These are phyloP conservation scores for Blastocystis sp. DNA, from an alignment of 352 stramenopile species.

Conservation along the genomic window DNA sequence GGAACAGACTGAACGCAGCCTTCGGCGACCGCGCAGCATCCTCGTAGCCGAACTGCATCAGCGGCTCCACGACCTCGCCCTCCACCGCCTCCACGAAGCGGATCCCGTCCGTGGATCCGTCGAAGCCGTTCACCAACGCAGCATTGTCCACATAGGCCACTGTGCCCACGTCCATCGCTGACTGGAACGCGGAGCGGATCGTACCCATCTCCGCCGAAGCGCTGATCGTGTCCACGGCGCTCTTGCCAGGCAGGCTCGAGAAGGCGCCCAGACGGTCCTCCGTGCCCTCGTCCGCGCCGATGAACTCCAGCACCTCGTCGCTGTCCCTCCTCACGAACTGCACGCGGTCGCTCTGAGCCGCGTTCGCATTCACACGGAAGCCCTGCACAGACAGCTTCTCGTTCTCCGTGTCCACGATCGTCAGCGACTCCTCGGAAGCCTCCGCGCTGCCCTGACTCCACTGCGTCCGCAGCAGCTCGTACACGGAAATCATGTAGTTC, in stretches of 20 bases:
- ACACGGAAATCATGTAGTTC: neutral
- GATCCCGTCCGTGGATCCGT: neutral
- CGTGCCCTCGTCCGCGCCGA: neutral
- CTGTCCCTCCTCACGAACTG: neutral
- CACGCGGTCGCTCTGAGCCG: neutral
- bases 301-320: conserved; percentile 8
- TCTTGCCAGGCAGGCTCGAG: neutral
- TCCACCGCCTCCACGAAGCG: neutral
- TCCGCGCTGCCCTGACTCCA: conserved; percentile 1
- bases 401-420: neutral
- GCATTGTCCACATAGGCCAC: neutral
- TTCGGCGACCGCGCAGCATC: neutral
- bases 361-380: neutral
- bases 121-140: conserved; percentile 5
- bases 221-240: neutral
- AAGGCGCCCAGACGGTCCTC: conserved; percentile 16
- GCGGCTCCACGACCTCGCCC: neutral
- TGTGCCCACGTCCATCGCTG: neutral
- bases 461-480: conserved; percentile 14
- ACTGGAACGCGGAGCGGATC: neutral
- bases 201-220: neutral
- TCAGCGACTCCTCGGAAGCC: neutral
- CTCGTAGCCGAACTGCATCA: conserved; percentile 47
- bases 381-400: conserved; percentile 33
- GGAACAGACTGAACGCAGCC: conserved; percentile 21